Evolutionary conservation across 208 protist species (phyloP).

Genomic region (Leptomonas pyrrhocoris): DNA sequence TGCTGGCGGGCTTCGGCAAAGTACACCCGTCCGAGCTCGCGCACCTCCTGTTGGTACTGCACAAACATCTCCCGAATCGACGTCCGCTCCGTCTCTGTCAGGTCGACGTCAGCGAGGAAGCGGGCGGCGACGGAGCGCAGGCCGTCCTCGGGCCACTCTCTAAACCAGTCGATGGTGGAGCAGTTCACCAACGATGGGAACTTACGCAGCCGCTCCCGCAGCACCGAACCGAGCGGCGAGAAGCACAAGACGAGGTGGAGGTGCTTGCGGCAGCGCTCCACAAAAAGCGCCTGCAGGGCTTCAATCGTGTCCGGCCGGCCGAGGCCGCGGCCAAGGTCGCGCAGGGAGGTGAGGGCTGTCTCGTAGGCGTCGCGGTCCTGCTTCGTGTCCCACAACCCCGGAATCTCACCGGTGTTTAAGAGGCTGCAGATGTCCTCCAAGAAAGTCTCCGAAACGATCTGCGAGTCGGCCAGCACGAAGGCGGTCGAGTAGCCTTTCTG

Average conservation of each 20-base stretch:
- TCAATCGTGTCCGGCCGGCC: constrained; percentile 88
- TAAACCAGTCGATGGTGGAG: constrained; percentile 99
- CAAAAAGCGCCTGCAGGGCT: constrained; percentile 88
- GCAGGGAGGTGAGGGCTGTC: constrained; percentile 86
- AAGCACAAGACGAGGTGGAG: constrained; percentile 97
- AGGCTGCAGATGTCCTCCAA: constrained; percentile 98
- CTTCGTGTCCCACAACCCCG: constrained; percentile 93
- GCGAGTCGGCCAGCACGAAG: constrained; percentile 96
- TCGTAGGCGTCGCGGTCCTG: constrained; percentile 91
- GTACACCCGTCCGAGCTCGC: constrained; percentile 82
- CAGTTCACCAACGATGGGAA: constrained; percentile 98
- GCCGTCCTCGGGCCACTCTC: constrained; percentile 96
- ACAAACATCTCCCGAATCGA: constrained; percentile 92
- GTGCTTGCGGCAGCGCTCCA: constrained; percentile 93
- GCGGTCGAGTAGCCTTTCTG: constrained; percentile 93
- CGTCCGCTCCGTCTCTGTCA: constrained; percentile 66
- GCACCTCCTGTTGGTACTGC: constrained; percentile 90
- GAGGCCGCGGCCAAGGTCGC: constrained; percentile 79
- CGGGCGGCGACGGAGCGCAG: constrained; percentile 89
- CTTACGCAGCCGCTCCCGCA: constrained; percentile 95
- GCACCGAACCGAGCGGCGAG: constrained; percentile 95
- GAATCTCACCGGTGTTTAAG: constrained; percentile 97
- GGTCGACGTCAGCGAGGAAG: constrained; percentile 86
- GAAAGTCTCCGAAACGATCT: constrained; percentile 95
- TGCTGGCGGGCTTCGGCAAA: constrained; percentile 88